Evolutionary conservation across 768 basidiomycete genomes (phyloP), one percentile per base, ranked within the genome.

Genomic region (Lactarius tabidus): DNA sequence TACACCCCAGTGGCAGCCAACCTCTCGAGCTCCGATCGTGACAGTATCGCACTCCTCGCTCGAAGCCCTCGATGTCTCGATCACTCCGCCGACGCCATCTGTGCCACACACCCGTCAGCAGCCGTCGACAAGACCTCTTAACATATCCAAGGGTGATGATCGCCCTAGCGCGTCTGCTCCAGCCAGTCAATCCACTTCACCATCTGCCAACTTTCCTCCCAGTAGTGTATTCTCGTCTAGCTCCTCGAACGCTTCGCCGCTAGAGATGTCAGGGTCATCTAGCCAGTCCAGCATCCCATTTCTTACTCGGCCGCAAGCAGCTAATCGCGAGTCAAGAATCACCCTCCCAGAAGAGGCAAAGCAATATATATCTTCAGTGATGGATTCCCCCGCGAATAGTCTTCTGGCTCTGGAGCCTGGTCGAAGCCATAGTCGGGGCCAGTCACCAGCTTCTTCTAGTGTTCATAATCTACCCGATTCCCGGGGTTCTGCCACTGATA

Each of bases 301-400:
- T 58, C 52, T 67, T 29, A 36, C 62, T 36, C 59, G 55, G 28
- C 64, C 18, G 43, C 71, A 57, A 36, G 28, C 63, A 72, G 69
- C 79, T 20, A 82, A 84, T n/a, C 82, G 87, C 61, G 87, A 87
- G 58, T 91, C 89, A 10, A 81, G 82, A 28, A 83, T 88, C 57
- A 84, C 87, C 38, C 79, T 91, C 41, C 88, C 91, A 1, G 89
- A 91, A 61, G 91, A 93, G 73, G 87, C 90, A 18, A 84, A 80
- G 67, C 85, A 82, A 56, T 91, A 90, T 71, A 87, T 90, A 62
- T 80, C 84, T 41, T 84, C 81, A 69, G 85, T 89, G 82, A 76
- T 75, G 41, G 89, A 90, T 62, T 87, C 85, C 6, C 86, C 89
- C 3, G 72, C 77, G 9, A 75, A 82, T 31, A 88, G 84, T 70